Evolutionary conservation across 2,329 filamentous ascomycete species (phyloP).

Genomic region (Clarireedia monteithiana): DNA sequence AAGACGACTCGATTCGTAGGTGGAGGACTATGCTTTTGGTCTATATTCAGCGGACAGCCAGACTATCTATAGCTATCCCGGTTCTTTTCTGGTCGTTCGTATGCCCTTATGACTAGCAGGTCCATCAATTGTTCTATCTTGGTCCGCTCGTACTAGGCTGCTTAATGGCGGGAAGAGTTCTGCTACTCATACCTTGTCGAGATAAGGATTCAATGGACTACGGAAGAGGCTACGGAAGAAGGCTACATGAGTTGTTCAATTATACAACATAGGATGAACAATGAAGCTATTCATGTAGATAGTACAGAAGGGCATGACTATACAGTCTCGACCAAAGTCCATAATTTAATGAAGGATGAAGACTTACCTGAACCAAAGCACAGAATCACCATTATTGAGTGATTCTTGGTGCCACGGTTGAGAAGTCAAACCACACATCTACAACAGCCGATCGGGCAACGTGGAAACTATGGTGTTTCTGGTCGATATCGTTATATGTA

Average conservation of each 20-base stretch:
- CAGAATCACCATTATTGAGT: no score
- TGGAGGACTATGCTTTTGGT: conserved; percentile 21
- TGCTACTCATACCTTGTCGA: neutral
- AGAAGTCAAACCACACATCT: neutral
- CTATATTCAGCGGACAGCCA: conserved; percentile 13
- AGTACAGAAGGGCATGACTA: no score
- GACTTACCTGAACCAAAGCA: no score
- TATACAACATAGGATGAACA: no score
- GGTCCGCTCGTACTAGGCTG: neutral
- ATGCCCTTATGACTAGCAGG: neutral
- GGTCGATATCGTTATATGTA: conserved; percentile 7
- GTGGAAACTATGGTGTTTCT: conserved; percentile 10
- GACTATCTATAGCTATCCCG: conserved; percentile 20
- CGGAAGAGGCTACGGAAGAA: no score
- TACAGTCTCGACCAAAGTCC: no score
- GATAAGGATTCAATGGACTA: no score
- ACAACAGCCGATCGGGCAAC: neutral
- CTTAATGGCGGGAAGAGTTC: neutral
- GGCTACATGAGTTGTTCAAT: no score
- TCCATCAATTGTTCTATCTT: conserved; percentile 14
- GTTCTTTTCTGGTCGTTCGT: conserved; percentile 18
- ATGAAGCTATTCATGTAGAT: no score
- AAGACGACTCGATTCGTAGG: conserved; percentile 21
- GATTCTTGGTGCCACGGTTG: no score
- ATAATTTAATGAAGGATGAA: no score